phyloP scores from a whole-genome alignment of 345 rosid genomes.

The Gossypium anomalum region DNA sequence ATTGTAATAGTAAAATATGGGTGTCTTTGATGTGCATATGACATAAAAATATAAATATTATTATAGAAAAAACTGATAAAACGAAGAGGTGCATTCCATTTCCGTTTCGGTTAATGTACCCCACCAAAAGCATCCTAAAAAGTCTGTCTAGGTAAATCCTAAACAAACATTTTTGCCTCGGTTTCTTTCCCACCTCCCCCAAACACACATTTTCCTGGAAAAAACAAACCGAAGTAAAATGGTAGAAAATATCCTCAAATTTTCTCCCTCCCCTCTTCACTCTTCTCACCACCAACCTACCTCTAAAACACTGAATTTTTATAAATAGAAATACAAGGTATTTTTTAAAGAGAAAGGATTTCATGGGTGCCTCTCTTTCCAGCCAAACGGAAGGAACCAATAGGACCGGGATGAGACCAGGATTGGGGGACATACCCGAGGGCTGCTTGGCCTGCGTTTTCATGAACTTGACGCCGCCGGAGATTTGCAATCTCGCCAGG shows the following conservation, averaged over 20 bases:
- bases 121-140: not conserved
- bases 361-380: slow-evolving; percentile 88
- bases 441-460: slow-evolving; percentile 90
- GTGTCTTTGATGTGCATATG: too few relatives aligned
- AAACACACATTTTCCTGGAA: slow-evolving; percentile 17
- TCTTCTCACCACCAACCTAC: not conserved
- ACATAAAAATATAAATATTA: too few relatives aligned
- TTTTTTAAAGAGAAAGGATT: not conserved
- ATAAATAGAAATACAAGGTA: not conserved
- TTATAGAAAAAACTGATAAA: too few relatives aligned
- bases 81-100: too few relatives aligned
- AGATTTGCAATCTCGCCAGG: slow-evolving; percentile 94
- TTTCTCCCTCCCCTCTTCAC: not conserved
- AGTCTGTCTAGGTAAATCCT: too few relatives aligned
- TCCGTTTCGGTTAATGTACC: not conserved
- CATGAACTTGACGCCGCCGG: slow-evolving; percentile 78
- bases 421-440: slow-evolving; percentile 91
- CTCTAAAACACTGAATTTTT: not conserved
- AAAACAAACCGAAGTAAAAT: not conserved
- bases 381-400: slow-evolving; percentile 56
- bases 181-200: not conserved
- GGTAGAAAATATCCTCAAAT: not conserved
- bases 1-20: too few relatives aligned
- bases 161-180: not conserved
- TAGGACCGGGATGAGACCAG: slow-evolving; percentile 48